Percentiles rank a stretch among this genome's conserved stretches.
These are phyloP conservation scores for Botrytis squamosa DNA, from an alignment of 2,329 filamentous ascomycete genomes.

Conservation along the genomic window DNA sequence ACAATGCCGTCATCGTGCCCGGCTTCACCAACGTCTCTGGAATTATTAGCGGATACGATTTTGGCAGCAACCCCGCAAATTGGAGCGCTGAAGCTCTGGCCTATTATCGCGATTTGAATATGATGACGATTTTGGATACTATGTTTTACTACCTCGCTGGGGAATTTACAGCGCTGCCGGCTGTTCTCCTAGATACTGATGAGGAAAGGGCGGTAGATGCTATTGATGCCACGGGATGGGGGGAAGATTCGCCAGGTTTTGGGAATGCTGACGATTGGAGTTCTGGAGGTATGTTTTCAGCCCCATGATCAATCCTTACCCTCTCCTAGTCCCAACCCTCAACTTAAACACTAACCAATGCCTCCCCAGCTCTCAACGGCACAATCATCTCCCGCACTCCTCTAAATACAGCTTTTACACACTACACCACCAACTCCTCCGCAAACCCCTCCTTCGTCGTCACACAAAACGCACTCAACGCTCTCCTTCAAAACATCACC, in stretches of 20 bases:
- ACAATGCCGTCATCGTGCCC: slow-evolving; percentile 22
- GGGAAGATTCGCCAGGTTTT: not conserved
- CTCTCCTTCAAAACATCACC: slow-evolving; percentile 30
- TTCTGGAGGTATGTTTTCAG: not conserved
- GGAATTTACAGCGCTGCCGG: not conserved
- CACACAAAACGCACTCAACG: slow-evolving; percentile 27
- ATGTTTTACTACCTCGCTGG: slow-evolving; percentile 10
- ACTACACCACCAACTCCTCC: slow-evolving; percentile 2
- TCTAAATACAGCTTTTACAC: slow-evolving; percentile 25
- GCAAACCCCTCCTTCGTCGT: slow-evolving; percentile 23
- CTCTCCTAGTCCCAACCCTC: not conserved
- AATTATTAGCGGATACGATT: not conserved
- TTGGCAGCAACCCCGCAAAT: slow-evolving; percentile 24
- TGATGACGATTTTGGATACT: slow-evolving; percentile 19
- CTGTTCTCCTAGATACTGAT: not conserved
- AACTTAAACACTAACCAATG: not conserved
- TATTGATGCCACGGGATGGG: not conserved
- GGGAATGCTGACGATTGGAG: not conserved
- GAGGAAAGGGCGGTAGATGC: not conserved
- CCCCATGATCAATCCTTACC: not conserved
- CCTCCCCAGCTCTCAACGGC: not conserved
- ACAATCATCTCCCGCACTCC: slow-evolving; percentile 21
- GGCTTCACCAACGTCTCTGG: not conserved
- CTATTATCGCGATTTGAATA: slow-evolving; percentile 26
- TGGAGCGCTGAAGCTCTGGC: slow-evolving; percentile 23